These are phyloP conservation scores for Mortierella sp. DNA, from an alignment of 371 early-diverging fungal species.

Conservation along the genomic window DNA sequence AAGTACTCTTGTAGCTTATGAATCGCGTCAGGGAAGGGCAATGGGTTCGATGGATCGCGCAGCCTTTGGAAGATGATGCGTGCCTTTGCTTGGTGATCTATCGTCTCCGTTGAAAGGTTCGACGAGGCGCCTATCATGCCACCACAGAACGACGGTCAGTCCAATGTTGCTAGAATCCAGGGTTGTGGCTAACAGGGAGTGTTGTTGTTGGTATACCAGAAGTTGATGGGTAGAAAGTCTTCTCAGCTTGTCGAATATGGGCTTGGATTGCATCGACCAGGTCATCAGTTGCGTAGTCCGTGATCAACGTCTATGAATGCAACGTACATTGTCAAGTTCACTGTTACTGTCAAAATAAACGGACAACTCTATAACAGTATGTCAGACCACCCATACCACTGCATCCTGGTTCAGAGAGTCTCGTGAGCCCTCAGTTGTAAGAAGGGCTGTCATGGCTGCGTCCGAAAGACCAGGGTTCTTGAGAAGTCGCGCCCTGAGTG, in stretches of 20 bases:
- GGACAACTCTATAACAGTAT: too few species aligned
- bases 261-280: slow-evolving; percentile 5
- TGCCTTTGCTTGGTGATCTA: slow-evolving; percentile 26
- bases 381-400: slow-evolving; percentile 10
- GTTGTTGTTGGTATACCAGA: background rate
- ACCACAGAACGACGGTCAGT: too few species aligned
- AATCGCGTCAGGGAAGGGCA: background rate
- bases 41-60: background rate
- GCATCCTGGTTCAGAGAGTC: background rate
- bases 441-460: slow-evolving; percentile 9
- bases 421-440: background rate
- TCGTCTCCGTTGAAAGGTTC: background rate
- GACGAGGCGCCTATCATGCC: background rate
- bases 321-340: too few species aligned
- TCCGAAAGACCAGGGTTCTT: slow-evolving; percentile 25
- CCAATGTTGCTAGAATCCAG: too few species aligned
- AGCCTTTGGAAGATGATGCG: slow-evolving; percentile 26
- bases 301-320: slow-evolving; percentile 9
- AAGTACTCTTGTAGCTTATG: slow-evolving; percentile 14
- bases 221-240: background rate
- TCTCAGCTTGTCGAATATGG: slow-evolving; percentile 9
- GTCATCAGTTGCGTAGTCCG: slow-evolving; percentile 21
- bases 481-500: slow-evolving; percentile 19
- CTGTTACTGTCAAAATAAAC: too few species aligned
- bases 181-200: background rate